A percentile compares a stretch with the other conserved stretches of the same genome.
phyloP scores from a whole-genome alignment of 2,329 filamentous ascomycete species.

The Colletotrichum coccodes region DNA sequence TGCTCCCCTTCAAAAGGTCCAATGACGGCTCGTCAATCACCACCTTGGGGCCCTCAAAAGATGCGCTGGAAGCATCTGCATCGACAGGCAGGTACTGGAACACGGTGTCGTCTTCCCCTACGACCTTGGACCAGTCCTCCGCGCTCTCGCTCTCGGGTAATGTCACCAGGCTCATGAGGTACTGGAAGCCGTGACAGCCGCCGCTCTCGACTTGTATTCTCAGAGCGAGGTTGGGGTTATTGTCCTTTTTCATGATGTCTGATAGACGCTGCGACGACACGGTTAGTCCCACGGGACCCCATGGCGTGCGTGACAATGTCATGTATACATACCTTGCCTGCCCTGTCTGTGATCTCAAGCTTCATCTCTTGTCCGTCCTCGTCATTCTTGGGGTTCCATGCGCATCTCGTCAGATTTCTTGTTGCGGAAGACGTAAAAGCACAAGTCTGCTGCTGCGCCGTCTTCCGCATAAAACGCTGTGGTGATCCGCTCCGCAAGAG shows the following conservation, averaged over 20 bases:
- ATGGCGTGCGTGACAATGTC: too few relatives aligned
- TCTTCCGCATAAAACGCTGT: not conserved
- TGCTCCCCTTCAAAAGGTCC: constrained; percentile 90
- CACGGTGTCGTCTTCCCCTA: constrained; percentile 84
- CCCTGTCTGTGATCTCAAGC: constrained; percentile 85
- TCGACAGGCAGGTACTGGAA: constrained; percentile 75
- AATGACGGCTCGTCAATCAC: constrained; percentile 90
- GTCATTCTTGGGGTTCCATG: constrained; percentile 79
- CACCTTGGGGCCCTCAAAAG: constrained; percentile 71
- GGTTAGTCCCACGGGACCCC: constrained; percentile 20
- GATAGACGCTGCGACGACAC: constrained; percentile 69
- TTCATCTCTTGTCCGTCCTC: constrained; percentile 87
- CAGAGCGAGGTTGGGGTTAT: constrained; percentile 84
- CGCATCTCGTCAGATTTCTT: constrained; percentile 56
- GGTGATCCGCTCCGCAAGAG: not conserved
- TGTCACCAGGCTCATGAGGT: constrained; percentile 87
- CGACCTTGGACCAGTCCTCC: constrained; percentile 44
- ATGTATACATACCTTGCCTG: constrained; percentile 71
- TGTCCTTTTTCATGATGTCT: constrained; percentile 78
- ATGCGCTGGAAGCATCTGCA: constrained; percentile 39
- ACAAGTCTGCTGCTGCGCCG: constrained; percentile 20
- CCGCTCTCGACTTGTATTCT: constrained; percentile 92
- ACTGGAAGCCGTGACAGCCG: constrained; percentile 98
- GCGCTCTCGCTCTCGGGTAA: constrained; percentile 54
- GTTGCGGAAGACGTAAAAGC: constrained; percentile 50